Base-by-base conservation (phyloP, 345 rosid species). In the Salix viminalis region DNA sequence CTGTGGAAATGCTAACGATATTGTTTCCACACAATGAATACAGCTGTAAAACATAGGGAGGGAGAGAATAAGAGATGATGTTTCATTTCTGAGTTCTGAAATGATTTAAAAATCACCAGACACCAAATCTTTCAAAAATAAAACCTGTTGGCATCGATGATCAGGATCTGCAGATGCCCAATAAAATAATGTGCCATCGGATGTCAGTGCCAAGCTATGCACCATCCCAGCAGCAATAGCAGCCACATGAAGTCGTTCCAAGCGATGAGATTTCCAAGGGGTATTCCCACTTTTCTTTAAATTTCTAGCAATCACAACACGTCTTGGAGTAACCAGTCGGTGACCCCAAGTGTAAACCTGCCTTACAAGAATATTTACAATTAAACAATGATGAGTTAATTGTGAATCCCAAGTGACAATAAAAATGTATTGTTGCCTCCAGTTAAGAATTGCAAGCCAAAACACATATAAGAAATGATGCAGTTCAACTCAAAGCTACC, bases 331-430 rank as follows among this genome's bases (percentile, higher is more conserved):
- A 83, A 96, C 99, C 73, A 92, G 85, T 74, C 97, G 90, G 88
- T 96, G 98, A 79, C 98, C 98, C 99, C 99, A 96, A 39, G 98
- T 92, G 78, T 83, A 89, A 30, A 91, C 96, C 99, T 96, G 89
- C 58, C 82, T 77, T 39, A 66, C 36, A 15, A 66, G 3, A 24
- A 24, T 19, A 24, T 4, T 70, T 60, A 84, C 70, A 75, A 61
- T 62, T 44, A 14, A 56, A 54, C 37, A 28, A 32, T 48, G 64
- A 32, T 48, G 56, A 58, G n/a, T 28, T 67, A 39, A 41, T 46
- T 75, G 7, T 24, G 48, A 9, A 76, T n/a, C 12, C 65, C 2
- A 77, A 72, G 37, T 19, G 37, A 65, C 80, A 32, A 32, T 26
- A 41, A 46, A n/a, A 15, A 62, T 16, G 52, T 34, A 52, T 1